Conservation (phyloP, 768 basidiomycete genomes). For the Auricularia heimuer region DNA sequence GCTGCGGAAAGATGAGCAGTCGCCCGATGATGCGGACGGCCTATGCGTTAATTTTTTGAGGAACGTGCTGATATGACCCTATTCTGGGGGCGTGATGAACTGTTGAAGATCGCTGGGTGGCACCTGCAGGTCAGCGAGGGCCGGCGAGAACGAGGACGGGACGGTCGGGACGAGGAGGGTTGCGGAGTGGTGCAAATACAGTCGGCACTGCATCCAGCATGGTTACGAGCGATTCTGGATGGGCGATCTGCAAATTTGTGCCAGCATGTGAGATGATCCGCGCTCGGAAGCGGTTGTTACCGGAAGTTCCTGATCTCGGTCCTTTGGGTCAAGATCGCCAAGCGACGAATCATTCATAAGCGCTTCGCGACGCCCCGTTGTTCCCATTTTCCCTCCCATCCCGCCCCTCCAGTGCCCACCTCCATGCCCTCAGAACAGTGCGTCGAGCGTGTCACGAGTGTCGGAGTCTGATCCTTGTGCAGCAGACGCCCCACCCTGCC, state of each 20-base stretch:
- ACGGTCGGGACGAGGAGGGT: neutral
- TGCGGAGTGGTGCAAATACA: neutral
- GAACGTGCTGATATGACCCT: too few species aligned
- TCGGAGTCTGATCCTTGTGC: neutral
- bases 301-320: neutral
- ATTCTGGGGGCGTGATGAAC: too few species aligned
- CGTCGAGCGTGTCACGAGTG: neutral
- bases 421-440: neutral
- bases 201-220: neutral
- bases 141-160: neutral
- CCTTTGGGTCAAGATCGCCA: neutral
- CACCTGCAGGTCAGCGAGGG: neutral
- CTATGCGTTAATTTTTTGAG: neutral
- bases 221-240: neutral
- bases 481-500: slow-evolving; percentile 5
- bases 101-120: too few species aligned
- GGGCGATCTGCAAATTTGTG: neutral
- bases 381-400: neutral
- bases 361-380: neutral
- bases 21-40: neutral
- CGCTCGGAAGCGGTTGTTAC: neutral
- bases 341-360: neutral
- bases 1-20: neutral
- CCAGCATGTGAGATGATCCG: neutral
- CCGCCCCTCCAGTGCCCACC: neutral